Percentiles rank a stretch among this genome's conserved stretches.
These are phyloP conservation scores for Spinacia oleracea DNA, from an alignment of 179 eudicot genomes.

Conservation along the genomic window DNA sequence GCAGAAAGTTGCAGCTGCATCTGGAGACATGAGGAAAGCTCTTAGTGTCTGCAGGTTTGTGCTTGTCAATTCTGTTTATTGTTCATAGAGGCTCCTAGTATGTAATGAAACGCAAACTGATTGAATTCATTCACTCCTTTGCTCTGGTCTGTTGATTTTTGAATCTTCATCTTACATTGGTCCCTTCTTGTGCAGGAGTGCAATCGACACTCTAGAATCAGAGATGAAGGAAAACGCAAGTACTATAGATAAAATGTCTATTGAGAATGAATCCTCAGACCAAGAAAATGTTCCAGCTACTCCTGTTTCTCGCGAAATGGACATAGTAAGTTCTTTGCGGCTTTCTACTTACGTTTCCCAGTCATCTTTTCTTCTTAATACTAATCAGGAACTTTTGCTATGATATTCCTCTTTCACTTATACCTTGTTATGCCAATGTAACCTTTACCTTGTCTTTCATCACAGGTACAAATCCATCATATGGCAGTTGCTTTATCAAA, in stretches of 20 bases:
- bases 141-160: background rate
- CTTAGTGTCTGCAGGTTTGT: conserved; percentile 81
- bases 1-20: conserved; percentile 97
- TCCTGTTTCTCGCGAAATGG: conserved; percentile 32
- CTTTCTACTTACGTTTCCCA: background rate
- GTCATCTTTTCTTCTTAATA: background rate
- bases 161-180: conserved; percentile 5
- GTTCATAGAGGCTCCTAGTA: background rate
- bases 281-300: conserved; percentile 39
- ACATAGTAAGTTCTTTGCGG: conserved; percentile 45
- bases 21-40: conserved; percentile 98
- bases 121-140: background rate
- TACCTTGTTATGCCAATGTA: background rate
- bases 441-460: conserved; percentile 6
- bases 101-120: background rate
- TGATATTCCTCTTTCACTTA: background rate
- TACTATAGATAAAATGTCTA: conserved; percentile 26
- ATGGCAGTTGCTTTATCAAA: conserved; percentile 91
- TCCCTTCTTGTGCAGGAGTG: conserved; percentile 57
- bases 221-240: conserved; percentile 53
- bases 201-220: conserved; percentile 78
- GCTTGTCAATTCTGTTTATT: background rate
- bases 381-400: background rate
- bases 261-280: conserved; percentile 34
- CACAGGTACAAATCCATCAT: conserved; percentile 81